phyloP scores from a whole-genome alignment of 108 stramenopile genomes.

The Cylindrotheca fusiformis region DNA sequence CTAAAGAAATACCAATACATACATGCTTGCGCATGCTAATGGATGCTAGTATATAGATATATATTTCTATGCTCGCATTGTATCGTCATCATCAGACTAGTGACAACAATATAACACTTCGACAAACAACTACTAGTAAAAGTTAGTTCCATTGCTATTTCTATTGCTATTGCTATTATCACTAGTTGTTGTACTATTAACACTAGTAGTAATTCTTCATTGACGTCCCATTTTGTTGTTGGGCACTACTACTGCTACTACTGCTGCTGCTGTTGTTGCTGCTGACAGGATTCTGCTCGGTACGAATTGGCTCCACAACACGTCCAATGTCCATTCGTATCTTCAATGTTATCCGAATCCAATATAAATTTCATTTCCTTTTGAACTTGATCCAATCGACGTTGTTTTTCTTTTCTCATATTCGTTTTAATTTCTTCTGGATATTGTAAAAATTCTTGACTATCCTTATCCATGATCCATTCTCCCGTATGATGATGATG shows the following conservation, averaged over 20 bases:
- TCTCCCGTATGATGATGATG: slow-evolving; percentile 35
- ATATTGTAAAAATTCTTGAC: slow-evolving; percentile 56
- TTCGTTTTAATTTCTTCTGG: slow-evolving; percentile 68
- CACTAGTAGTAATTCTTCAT: too few relatives aligned
- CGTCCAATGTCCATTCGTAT: slow-evolving; percentile 55
- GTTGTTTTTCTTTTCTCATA: slow-evolving; percentile 63
- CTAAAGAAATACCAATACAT: too few relatives aligned
- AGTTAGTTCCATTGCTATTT: too few relatives aligned
- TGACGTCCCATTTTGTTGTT: too few relatives aligned
- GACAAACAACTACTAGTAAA: too few relatives aligned
- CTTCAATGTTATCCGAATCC: slow-evolving; percentile 56
- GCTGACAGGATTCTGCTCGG: slow-evolving; percentile 26
- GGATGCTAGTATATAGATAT: too few relatives aligned
- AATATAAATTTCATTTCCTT: slow-evolving; percentile 75
- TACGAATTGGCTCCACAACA: slow-evolving; percentile 57
- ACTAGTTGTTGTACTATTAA: too few relatives aligned
- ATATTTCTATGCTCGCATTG: neutral
- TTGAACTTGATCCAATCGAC: slow-evolving; percentile 50
- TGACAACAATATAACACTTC: too few relatives aligned
- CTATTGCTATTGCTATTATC: neutral
- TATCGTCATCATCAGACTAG: neutral
- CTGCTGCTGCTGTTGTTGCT: too few relatives aligned
- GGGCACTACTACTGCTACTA: too few relatives aligned
- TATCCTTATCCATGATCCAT: slow-evolving; percentile 61
- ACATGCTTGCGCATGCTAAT: too few relatives aligned